phyloP scores from a whole-genome alignment of 441 rosid genomes.

The Daphne laureola region DNA sequence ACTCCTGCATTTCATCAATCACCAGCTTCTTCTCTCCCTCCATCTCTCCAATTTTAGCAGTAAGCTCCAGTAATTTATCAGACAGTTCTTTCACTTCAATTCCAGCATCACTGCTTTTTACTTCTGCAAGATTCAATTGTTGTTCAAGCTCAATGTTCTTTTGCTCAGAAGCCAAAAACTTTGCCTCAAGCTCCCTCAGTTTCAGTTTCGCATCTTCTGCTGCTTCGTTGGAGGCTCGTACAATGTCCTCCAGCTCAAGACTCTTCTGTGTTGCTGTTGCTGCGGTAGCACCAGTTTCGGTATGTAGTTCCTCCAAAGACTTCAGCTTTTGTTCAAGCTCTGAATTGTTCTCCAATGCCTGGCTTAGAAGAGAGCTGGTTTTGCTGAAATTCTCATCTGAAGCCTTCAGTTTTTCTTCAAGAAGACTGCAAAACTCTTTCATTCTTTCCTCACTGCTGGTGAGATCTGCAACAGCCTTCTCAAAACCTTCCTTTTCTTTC shows the following conservation, averaged over 20 bases:
- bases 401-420: slow-evolving; percentile 57
- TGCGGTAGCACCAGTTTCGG: slow-evolving; percentile 52
- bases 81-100: slow-evolving; percentile 52
- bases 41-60: slow-evolving; percentile 33
- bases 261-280: slow-evolving; percentile 62
- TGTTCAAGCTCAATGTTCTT: slow-evolving; percentile 70
- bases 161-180: slow-evolving; percentile 56
- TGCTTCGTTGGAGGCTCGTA: slow-evolving; percentile 46
- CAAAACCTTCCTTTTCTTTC: slow-evolving; percentile 57
- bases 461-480: slow-evolving; percentile 43
- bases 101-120: slow-evolving; percentile 54
- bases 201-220: slow-evolving; percentile 60
- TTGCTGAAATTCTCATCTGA: slow-evolving; percentile 61
- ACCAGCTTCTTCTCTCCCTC: slow-evolving; percentile 58
- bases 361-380: slow-evolving; percentile 59
- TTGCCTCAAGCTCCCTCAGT: slow-evolving; percentile 59
- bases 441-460: slow-evolving; percentile 29
- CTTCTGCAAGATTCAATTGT: slow-evolving; percentile 47
- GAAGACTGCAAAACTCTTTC: slow-evolving; percentile 45
- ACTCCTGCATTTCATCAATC: slow-evolving; percentile 38
- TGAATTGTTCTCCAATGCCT: slow-evolving; percentile 59
- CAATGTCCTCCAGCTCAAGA: slow-evolving; percentile 61
- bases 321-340: slow-evolving; percentile 75
- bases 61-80: slow-evolving; percentile 54
- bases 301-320: slow-evolving; percentile 54